A percentile compares a stretch with the other conserved stretches of the same genome.
Conservation (phyloP, 345 rosid species). For the Kandelia obovata region DNA sequence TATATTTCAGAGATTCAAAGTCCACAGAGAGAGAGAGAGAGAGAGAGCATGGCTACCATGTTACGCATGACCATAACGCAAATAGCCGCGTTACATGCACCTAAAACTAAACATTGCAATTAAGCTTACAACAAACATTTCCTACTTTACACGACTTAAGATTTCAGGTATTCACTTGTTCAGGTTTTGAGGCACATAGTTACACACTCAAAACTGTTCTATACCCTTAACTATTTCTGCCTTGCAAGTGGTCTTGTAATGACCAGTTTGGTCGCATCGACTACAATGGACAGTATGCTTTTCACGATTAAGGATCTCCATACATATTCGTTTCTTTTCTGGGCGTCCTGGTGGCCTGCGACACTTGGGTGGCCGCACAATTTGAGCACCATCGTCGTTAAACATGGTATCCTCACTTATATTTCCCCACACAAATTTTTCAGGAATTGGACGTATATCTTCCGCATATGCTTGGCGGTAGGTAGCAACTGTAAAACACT, state of each 20-base stretch:
- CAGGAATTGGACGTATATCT: conserved; percentile 36
- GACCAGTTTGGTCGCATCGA: conserved; percentile 50
- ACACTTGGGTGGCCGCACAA: conserved; percentile 46
- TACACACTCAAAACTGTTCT: conserved; percentile 35
- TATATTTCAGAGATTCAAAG: too few relatives aligned
- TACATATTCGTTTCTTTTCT: conserved; percentile 49
- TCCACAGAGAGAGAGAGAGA: too few relatives aligned
- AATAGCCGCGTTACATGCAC: too few relatives aligned
- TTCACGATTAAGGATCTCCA: conserved; percentile 42
- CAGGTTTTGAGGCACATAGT: conserved; percentile 5
- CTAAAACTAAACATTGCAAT: background rate
- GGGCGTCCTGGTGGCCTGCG: conserved; percentile 58
- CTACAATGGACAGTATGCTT: conserved; percentile 56
- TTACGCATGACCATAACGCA: too few relatives aligned
- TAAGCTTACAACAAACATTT: background rate
- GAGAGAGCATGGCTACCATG: too few relatives aligned
- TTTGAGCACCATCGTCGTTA: conserved; percentile 24
- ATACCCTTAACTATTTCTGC: conserved; percentile 30
- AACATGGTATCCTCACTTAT: conserved; percentile 16
- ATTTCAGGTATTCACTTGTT: background rate
- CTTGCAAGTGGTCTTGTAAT: conserved; percentile 61
- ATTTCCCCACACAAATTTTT: conserved; percentile 38
- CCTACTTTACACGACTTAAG: background rate
- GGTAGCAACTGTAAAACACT: conserved; percentile 48
- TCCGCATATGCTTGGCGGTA: conserved; percentile 43